Conservation (phyloP, 2,329 filamentous ascomycete genomes). For the Cercospora beticola region DNA sequence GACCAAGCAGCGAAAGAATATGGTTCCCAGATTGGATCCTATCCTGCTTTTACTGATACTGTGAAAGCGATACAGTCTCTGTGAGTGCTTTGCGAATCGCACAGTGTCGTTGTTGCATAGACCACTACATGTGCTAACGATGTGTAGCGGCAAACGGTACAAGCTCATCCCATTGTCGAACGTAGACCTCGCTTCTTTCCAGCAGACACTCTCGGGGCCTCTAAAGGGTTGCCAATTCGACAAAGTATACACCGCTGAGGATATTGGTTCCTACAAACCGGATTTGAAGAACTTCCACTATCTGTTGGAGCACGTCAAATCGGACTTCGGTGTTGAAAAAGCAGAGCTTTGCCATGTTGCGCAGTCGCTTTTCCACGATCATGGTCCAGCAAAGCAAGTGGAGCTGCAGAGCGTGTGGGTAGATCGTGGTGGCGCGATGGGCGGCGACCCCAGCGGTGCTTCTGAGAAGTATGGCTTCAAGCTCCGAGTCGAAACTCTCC, state of each 20-base stretch:
- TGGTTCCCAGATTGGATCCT: constrained; percentile 53
- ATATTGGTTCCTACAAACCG: constrained; percentile 72
- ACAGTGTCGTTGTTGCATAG: too few species aligned
- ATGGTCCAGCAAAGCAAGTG: constrained; percentile 61
- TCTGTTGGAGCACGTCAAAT: constrained; percentile 56
- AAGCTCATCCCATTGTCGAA: constrained; percentile 64
- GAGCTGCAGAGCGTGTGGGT: constrained; percentile 67
- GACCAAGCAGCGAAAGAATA: constrained; percentile 50
- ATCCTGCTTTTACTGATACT: constrained; percentile 60
- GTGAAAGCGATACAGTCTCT: constrained; percentile 54
- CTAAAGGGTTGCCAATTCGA: constrained; percentile 60
- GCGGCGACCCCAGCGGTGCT: constrained; percentile 43
- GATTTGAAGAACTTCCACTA: constrained; percentile 64
- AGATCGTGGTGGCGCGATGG: constrained; percentile 51
- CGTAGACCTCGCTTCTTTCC: constrained; percentile 56
- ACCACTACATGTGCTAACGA: not conserved
- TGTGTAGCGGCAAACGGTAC: constrained; percentile 44
- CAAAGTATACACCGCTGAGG: constrained; percentile 66
- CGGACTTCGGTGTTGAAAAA: constrained; percentile 58
- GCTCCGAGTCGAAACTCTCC: constrained; percentile 60
- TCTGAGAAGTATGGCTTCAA: constrained; percentile 53
- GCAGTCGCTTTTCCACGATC: constrained; percentile 66
- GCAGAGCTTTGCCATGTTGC: constrained; percentile 65
- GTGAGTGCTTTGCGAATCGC: not conserved
- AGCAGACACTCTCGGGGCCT: constrained; percentile 48